These are phyloP conservation scores for Nakazawaea peltata DNA, from an alignment of 805 yeast genomes.

Conservation along the genomic window DNA sequence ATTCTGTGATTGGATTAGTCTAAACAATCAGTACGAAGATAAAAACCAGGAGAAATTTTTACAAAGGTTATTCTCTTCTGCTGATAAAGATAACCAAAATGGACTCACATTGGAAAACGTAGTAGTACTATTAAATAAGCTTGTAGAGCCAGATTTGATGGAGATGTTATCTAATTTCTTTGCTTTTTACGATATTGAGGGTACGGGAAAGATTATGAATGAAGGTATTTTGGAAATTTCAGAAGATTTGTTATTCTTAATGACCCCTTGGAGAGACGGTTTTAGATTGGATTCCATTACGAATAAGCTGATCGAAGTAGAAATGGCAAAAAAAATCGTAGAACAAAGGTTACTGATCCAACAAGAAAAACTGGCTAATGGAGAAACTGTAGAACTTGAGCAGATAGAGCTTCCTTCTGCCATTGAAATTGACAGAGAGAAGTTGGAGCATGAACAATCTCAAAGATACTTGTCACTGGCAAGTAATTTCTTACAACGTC, in stretches of 20 bases:
- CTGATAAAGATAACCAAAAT: slow-evolving; percentile 41
- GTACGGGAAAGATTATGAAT: slow-evolving; percentile 55
- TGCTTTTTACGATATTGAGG: slow-evolving; percentile 57
- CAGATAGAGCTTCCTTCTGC: slow-evolving; percentile 47
- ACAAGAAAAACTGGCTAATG: slow-evolving; percentile 22
- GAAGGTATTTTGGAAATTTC: slow-evolving; percentile 80
- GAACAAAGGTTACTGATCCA: slow-evolving; percentile 26
- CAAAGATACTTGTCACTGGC: slow-evolving; percentile 83
- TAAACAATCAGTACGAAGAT: slow-evolving; percentile 28
- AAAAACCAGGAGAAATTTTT: slow-evolving; percentile 41
- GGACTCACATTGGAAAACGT: slow-evolving; percentile 62
- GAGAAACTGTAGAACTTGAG: slow-evolving; percentile 22
- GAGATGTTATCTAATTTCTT: slow-evolving; percentile 73
- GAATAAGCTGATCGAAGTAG: slow-evolving; percentile 51
- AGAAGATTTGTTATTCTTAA: slow-evolving; percentile 77
- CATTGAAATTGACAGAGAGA: slow-evolving; percentile 54
- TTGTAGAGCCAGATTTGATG: slow-evolving; percentile 71
- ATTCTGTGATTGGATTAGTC: slow-evolving; percentile 66
- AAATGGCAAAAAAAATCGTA: slow-evolving; percentile 55
- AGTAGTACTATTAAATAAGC: slow-evolving; percentile 60
- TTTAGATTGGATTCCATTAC: slow-evolving; percentile 56
- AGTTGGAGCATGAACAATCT: slow-evolving; percentile 55
- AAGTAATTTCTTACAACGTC: slow-evolving; percentile 75
- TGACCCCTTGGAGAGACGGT: slow-evolving; percentile 82
- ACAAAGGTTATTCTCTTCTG: slow-evolving; percentile 55